Evolutionary conservation across 1,139 yeast species (phyloP).

Genomic region (Geotrichum europaeum): DNA sequence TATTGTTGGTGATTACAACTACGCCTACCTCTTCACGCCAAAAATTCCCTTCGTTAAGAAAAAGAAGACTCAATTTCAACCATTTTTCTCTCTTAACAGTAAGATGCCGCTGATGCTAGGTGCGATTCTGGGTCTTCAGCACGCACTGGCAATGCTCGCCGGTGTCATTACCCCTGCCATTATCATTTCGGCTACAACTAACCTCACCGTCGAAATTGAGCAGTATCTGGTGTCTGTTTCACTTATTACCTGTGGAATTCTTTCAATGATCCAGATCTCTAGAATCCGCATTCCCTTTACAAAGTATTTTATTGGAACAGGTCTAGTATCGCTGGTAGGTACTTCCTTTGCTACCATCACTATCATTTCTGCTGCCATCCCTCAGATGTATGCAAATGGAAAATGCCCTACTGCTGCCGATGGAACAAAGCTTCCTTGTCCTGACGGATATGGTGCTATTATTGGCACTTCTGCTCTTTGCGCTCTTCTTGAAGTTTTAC

Average conservation of each 20-base stretch:
- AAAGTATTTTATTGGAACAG: conserved; percentile 76
- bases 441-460: conserved; percentile 79
- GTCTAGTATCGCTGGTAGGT: conserved; percentile 81
- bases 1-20: conserved; percentile 75
- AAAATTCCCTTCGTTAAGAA: conserved; percentile 55
- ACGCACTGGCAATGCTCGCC: conserved; percentile 81
- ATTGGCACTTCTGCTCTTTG: conserved; percentile 77
- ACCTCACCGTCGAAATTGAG: conserved; percentile 44
- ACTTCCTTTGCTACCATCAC: conserved; percentile 86
- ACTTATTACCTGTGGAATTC: conserved; percentile 65
- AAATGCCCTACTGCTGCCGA: conserved; percentile 58
- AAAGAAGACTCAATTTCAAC: conserved; percentile 42
- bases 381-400: conserved; percentile 73
- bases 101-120: conserved; percentile 76
- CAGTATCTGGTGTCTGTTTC: conserved; percentile 76
- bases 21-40: conserved; percentile 69
- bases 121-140: conserved; percentile 77
- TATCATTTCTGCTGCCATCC: conserved; percentile 70
- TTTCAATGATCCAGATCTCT: conserved; percentile 71
- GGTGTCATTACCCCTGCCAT: conserved; percentile 83
- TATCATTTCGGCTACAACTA: conserved; percentile 55
- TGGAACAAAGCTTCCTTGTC: conserved; percentile 61
- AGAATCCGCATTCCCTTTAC: conserved; percentile 69
- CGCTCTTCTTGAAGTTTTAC: conserved; percentile 61
- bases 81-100: conserved; percentile 73